Conservation (phyloP, 1,284 basidiomycete species). For the Marasmius tenuissimus region DNA sequence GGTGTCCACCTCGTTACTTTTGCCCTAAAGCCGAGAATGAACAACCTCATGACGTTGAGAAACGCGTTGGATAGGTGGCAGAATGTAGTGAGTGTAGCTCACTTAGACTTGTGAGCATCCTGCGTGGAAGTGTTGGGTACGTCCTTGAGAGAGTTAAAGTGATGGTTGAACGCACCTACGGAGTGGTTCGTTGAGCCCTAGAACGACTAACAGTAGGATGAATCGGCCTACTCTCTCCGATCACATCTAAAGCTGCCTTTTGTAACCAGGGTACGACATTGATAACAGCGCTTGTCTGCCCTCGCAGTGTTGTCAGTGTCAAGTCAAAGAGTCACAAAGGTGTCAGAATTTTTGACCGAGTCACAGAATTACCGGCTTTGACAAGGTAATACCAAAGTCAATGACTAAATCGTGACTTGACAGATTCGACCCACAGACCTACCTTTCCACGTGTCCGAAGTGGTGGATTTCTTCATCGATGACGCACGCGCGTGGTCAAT, state of each 20-base stretch:
- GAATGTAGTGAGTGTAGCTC: neutral
- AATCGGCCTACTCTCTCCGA: neutral
- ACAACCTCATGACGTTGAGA: too few species aligned
- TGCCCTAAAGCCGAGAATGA: neutral
- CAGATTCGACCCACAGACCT: too few species aligned
- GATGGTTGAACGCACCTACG: slow-evolving; percentile 1
- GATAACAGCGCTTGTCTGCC: neutral
- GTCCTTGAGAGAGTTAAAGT: slow-evolving; percentile 2
- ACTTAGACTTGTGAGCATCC: neutral
- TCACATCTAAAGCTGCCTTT: neutral
- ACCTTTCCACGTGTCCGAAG: too few species aligned
- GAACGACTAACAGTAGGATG: neutral
- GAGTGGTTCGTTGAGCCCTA: neutral
- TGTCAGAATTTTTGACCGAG: too few species aligned
- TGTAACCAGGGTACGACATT: neutral
- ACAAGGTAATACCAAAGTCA: too few species aligned
- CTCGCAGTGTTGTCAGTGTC: neutral
- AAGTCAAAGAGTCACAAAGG: neutral
- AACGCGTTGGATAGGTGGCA: too few species aligned
- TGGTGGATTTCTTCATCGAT: too few species aligned
- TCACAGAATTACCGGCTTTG: too few species aligned
- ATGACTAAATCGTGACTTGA: too few species aligned
- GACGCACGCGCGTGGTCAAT: too few species aligned
- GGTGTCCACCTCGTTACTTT: neutral
- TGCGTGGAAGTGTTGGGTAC: neutral